phyloP scores from a whole-genome alignment of 2,329 filamentous ascomycete species.

The Chaetomiaceae sp. region DNA sequence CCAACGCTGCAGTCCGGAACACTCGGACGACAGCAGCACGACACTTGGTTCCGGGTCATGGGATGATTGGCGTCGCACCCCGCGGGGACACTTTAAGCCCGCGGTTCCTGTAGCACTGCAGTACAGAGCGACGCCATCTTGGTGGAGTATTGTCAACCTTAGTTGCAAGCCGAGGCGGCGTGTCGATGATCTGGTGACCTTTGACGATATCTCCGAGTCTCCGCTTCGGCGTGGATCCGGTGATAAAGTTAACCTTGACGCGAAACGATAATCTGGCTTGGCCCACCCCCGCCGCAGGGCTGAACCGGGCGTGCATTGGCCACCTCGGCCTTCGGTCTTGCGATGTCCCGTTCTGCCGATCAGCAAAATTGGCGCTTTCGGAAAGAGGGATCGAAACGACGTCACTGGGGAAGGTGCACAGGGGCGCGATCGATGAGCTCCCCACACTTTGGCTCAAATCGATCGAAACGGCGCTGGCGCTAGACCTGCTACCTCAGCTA shows the following conservation, averaged over 20 bases:
- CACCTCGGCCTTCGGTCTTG: conserved; percentile 10
- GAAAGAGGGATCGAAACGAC: conserved; percentile 6
- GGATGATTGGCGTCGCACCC: background rate
- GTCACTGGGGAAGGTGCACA: conserved; percentile 1
- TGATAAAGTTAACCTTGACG: no score
- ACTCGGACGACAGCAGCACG: no score
- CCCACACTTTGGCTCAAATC: no score
- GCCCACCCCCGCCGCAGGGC: background rate
- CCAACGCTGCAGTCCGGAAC: no score
- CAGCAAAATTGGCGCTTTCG: conserved; percentile 4
- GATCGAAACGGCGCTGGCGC: no score
- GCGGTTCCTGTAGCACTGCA: no score
- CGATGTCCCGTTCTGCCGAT: conserved; percentile 7
- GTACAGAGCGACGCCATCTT: no score
- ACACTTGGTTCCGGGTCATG: background rate
- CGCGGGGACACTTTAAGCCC: background rate
- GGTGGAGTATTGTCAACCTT: no score
- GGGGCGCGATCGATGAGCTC: background rate
- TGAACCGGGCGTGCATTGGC: background rate
- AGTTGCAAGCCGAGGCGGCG: no score
- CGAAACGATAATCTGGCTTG: background rate
- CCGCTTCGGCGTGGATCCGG: background rate
- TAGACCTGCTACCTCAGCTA: no score
- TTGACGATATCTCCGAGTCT: conserved; percentile 12
- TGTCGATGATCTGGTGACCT: no score